A percentile compares a stretch with the other conserved stretches of the same genome.
Evolutionary conservation across 2,329 filamentous ascomycete genomes (phyloP).

Genomic region (Aspergillus vadensis): DNA sequence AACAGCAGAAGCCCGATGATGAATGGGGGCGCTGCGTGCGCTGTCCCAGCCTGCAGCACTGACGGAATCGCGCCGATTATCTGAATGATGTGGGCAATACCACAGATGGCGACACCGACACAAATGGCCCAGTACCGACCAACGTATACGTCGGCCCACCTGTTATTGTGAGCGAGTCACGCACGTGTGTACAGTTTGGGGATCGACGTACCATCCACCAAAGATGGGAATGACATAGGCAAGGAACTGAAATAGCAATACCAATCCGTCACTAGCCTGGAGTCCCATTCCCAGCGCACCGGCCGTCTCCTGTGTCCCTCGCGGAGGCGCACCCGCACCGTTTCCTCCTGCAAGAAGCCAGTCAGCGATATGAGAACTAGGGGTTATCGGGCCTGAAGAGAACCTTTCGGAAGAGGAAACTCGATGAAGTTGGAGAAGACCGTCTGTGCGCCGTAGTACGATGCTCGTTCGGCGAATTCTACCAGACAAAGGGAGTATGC

Average conservation of each 20-base stretch:
- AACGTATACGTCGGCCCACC: constrained; percentile 29
- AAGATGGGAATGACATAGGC: constrained; percentile 61
- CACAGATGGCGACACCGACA: constrained; percentile 43
- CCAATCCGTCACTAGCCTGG: constrained; percentile 55
- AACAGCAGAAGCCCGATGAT: constrained; percentile 44
- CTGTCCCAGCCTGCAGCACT: constrained; percentile 40
- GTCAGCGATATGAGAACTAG: background rate
- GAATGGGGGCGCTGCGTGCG: constrained; percentile 40
- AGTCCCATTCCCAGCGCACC: constrained; percentile 64
- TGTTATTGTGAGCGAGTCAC: background rate
- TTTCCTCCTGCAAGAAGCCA: constrained; percentile 34
- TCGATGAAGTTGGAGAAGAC: constrained; percentile 65
- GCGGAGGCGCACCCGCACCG: constrained; percentile 40
- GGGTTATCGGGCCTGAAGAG: constrained; percentile 39
- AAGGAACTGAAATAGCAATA: constrained; percentile 54
- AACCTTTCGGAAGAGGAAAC: constrained; percentile 56
- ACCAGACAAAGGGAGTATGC: constrained; percentile 62
- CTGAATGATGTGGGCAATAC: constrained; percentile 37
- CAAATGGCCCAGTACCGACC: constrained; percentile 39
- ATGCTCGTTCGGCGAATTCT: constrained; percentile 63
- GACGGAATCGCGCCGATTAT: constrained; percentile 43
- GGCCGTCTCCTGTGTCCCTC: constrained; percentile 48
- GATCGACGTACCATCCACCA: constrained; percentile 24
- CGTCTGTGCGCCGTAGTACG: constrained; percentile 60
- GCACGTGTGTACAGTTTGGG: background rate